Base-by-base conservation (phyloP, 768 basidiomycete genomes). In the Tylopilus sp. region DNA sequence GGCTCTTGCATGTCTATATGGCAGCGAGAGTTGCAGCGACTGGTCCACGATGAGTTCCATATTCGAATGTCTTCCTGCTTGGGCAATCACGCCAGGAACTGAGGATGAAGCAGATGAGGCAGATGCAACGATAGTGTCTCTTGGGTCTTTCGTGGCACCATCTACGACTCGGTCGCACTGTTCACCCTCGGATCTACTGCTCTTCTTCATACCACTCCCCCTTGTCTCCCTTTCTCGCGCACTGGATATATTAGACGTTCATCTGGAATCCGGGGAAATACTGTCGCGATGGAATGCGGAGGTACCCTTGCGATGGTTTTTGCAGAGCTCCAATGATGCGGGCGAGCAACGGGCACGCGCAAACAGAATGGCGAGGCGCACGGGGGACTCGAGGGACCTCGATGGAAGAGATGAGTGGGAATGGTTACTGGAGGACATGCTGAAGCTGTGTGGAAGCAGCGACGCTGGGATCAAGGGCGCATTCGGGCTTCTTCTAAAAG, bases 61-160 rank as follows among this genome's bases (percentile, higher is more conserved):
- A 45, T 98, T 99, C 66, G 95, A 99, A 65, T 99, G 95, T 64
- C 76, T 98, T 28, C 95, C 95, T 0, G 95, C 86, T 3, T 97
- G 95, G 91, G 85, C 83, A 50, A 73, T 83, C 39, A 54, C 69
- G 8, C 66, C 67, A 38, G 77, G 76, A n/a, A 79, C 76, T 36
- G 80, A 85, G 42, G 76, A 78, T 38, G 79, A 88, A 51, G 80
- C 76, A 44, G 91, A 91, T 53, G 82, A 82, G 45, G 85, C 83
- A n/a, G 85, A 93, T 47, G 86, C 86, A 6, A 95, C 91, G 1
- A 75, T 95, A 30, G 67, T 79, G 17, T 91, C 91, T 7, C 80
- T 98, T 22, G 88, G 88, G 7, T 73, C 81, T 6, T 93, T 88
- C 57, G 83, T 95, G 10, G 73, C 79, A 6, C 94, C 92, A 0